Evolutionary conservation across 495 filamentous ascomycete species (phyloP), one percentile per base, ranked within the genome.

Genomic region (Chaetomium fimeti): DNA sequence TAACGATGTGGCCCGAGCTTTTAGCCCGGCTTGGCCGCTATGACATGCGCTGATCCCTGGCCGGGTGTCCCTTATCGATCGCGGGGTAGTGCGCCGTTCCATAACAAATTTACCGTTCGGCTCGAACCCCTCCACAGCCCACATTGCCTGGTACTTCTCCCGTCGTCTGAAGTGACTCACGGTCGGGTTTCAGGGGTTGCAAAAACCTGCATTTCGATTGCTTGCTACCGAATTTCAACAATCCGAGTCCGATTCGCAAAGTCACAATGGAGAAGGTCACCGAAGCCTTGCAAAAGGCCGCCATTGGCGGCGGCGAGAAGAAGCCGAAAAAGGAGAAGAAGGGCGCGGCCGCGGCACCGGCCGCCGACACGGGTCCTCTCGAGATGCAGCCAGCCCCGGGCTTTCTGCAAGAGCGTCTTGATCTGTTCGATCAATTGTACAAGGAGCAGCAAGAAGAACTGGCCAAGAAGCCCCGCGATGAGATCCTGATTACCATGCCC

Each of bases 381-480:
- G 86, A 90, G 78, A 68, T 91, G 60, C 76, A 82, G 45, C 84
- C 85, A n/a, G 81, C 87, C 32, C 89, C 93, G 24, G 83, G 86
- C n/a, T 96, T 89, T 75, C 82, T 97, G 66, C 78, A 91, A 67
- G 84, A 93, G 69, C 88, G 94, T 36, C 89, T 97, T 71, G 80
- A 87, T 29, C 77, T 98, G 8, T 98, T 97, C 78, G 88, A 98
- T 66, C 85, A 88, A 69, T 78, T 98, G 28, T 97, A 92, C 84
- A 87, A 89, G 65, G 82, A 90, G 74, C 85, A 89, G 70, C 86
- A 96, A 58, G 87, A 88, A 20, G 89, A 94, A 55, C 72, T 89
- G 56, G 83, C 87, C 58, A 77, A 75, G 67, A 87, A 84, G 73
- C 85, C 88, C 22, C 84, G 83, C 57, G 84, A 90, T 60, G 76